phyloP scores from a whole-genome alignment of 2,329 filamentous ascomycete genomes.

The Akanthomyces dipterigenus region DNA sequence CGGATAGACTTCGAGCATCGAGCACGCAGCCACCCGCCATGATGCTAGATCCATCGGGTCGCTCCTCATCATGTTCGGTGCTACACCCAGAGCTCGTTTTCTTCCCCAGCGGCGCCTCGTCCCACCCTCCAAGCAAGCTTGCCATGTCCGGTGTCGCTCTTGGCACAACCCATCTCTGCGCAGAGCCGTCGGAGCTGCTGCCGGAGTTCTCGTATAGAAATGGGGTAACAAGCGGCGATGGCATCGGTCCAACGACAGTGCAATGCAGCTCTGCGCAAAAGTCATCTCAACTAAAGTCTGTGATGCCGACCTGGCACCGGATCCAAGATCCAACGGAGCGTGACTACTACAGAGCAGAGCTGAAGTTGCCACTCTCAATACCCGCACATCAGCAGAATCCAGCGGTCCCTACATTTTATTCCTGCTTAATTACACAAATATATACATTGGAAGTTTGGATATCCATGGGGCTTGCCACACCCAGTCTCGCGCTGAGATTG shows the following conservation, averaged over 20 bases:
- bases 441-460: not conserved
- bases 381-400: not conserved
- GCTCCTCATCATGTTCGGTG: not conserved
- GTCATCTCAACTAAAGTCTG: not conserved
- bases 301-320: not conserved
- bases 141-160: not conserved
- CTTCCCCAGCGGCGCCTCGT: not conserved
- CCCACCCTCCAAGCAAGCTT: not conserved
- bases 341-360: not conserved
- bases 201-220: not conserved
- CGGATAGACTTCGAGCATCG: not conserved
- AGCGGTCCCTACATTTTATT: constrained; percentile 1
- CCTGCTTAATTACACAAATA: not conserved
- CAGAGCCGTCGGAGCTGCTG: constrained; percentile 2
- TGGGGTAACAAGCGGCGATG: not conserved
- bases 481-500: not conserved
- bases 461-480: not conserved
- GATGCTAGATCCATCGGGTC: constrained; percentile 3
- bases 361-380: not conserved
- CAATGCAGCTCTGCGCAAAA: not conserved
- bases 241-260: not conserved
- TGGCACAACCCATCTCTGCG: constrained; percentile 2
- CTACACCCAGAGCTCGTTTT: not conserved
- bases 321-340: not conserved
- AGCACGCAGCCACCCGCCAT: constrained; percentile 4